phyloP scores from a whole-genome alignment of 495 filamentous ascomycete genomes.

The Penicillium ucsense region DNA sequence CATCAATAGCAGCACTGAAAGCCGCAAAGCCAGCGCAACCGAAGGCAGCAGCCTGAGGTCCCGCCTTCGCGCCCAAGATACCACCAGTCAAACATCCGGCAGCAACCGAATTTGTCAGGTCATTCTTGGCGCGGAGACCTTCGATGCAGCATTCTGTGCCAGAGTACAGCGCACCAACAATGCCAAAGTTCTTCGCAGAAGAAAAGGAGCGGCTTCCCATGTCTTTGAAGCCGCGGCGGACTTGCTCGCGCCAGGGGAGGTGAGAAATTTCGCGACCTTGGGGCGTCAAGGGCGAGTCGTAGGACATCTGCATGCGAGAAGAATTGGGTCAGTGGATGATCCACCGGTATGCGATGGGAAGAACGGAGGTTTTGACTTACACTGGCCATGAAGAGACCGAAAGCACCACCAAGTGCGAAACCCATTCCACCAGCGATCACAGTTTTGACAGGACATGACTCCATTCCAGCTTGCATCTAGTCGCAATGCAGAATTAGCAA shows the following conservation, averaged over 20 bases:
- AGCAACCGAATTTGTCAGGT: conserved; percentile 76
- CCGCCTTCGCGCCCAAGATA: conserved; percentile 70
- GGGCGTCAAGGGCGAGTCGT: conserved; percentile 69
- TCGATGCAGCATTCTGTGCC: conserved; percentile 96
- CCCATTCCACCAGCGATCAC: conserved; percentile 76
- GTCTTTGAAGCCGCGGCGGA: conserved; percentile 78
- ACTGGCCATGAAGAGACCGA: conserved; percentile 91
- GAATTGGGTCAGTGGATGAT: background rate
- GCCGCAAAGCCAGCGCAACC: conserved; percentile 94
- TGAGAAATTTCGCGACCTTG: conserved; percentile 52
- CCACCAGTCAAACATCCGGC: conserved; percentile 91
- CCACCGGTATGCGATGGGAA: background rate
- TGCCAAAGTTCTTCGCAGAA: conserved; percentile 89
- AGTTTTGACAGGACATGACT: conserved; percentile 79
- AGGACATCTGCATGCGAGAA: conserved; percentile 59
- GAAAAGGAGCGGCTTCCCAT: conserved; percentile 80
- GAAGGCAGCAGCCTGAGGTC: conserved; percentile 79
- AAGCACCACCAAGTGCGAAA: conserved; percentile 83
- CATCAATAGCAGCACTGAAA: conserved; percentile 91
- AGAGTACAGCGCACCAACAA: conserved; percentile 78
- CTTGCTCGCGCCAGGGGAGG: conserved; percentile 73
- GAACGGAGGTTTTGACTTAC: conserved; percentile 37
- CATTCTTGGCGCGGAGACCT: conserved; percentile 83
- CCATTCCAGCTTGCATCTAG: conserved; percentile 75
- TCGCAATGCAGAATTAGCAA: background rate